Conservation (phyloP, 2,329 filamentous ascomycete species). For the Trichoderma afroharzianum region DNA sequence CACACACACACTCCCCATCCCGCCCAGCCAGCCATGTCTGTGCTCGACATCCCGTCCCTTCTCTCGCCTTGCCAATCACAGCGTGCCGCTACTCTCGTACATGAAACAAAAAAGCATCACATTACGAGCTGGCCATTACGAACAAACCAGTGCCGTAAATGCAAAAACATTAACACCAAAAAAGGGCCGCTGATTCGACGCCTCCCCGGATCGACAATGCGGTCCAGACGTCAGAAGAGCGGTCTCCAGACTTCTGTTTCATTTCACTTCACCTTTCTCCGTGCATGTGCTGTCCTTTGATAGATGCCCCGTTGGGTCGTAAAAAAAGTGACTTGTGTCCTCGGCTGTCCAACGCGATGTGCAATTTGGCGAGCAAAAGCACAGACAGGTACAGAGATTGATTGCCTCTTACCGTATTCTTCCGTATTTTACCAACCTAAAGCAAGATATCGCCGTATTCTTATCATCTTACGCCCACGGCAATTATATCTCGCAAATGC, state of each 20-base stretch:
- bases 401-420: not conserved
- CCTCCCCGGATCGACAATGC: not conserved
- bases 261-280: not conserved
- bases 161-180: not conserved
- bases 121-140: not conserved
- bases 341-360: not conserved
- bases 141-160: not conserved
- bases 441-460: not conserved
- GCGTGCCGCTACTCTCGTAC: not conserved
- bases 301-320: not conserved
- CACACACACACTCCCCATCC: not conserved
- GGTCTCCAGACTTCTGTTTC: not conserved
- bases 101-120: not conserved
- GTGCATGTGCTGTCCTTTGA: not conserved
- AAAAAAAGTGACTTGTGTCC: not conserved
- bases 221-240: constrained; percentile 4
- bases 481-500: not conserved
- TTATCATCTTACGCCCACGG: not conserved
- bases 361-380: not conserved
- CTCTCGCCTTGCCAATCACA: not conserved
- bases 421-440: not conserved
- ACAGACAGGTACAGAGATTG: not conserved
- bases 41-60: not conserved
- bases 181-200: not conserved
- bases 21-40: not conserved